These are phyloP conservation scores for Carpinus fangiana DNA, from an alignment of 306 rosid species.

Conservation along the genomic window DNA sequence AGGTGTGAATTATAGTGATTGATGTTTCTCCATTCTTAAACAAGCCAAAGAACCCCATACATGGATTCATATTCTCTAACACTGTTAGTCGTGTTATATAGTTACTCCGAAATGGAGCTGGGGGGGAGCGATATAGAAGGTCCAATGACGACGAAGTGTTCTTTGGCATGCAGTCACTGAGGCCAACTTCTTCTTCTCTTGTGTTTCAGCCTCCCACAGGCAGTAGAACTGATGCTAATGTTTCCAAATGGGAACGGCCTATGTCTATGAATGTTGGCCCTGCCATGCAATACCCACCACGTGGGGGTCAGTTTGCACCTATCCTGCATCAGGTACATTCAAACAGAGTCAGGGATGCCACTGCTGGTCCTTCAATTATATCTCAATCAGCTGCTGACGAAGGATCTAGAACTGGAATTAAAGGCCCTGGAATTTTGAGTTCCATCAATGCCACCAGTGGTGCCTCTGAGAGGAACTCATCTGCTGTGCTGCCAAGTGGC, in stretches of 20 bases:
- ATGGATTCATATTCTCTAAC: slow-evolving; percentile 22
- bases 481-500: slow-evolving; percentile 54
- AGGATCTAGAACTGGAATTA: slow-evolving; percentile 96
- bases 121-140: slow-evolving; percentile 72
- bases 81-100: slow-evolving; percentile 29
- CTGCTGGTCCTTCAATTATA: slow-evolving; percentile 66
- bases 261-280: slow-evolving; percentile 62
- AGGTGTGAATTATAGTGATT: slow-evolving; percentile 48
- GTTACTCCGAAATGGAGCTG: slow-evolving; percentile 68
- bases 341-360: slow-evolving; percentile 67
- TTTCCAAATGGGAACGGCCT: slow-evolving; percentile 65
- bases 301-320: slow-evolving; percentile 57
- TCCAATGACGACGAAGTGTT: slow-evolving; percentile 67
- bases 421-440: slow-evolving; percentile 79
- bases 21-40: slow-evolving; percentile 16
- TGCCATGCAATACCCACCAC: slow-evolving; percentile 62
- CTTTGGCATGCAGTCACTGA: slow-evolving; percentile 61
- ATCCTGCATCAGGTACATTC: slow-evolving; percentile 62
- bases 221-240: slow-evolving; percentile 49
- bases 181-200: slow-evolving; percentile 62
- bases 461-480: slow-evolving; percentile 60
- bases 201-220: slow-evolving; percentile 66
- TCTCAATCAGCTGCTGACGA: slow-evolving; percentile 96
- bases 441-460: slow-evolving; percentile 49
- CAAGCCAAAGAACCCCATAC: background rate